These are phyloP conservation scores for Dictyophora rubrovolvata DNA, from an alignment of 768 basidiomycete species.

Conservation along the genomic window DNA sequence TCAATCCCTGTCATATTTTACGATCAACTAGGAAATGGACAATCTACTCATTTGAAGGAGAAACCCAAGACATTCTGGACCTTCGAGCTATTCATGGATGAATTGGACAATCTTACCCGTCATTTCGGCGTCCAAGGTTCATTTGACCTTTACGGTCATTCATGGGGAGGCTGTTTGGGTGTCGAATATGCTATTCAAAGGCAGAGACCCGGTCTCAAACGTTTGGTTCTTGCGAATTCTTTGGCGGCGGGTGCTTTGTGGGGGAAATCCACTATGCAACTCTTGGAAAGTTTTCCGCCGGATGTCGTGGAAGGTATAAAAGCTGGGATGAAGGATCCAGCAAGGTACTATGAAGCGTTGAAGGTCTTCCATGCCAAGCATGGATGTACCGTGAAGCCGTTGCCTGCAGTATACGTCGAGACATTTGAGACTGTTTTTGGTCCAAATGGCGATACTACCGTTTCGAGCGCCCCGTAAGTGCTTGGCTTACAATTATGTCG, in stretches of 20 bases:
- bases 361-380: constrained; percentile 5
- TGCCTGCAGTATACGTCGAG: not conserved
- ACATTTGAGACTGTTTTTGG: not conserved
- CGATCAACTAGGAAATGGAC: constrained; percentile 11
- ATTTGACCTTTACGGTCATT: constrained; percentile 7
- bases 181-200: constrained; percentile 1
- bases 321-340: constrained; percentile 1
- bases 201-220: constrained; percentile 1
- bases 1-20: constrained; percentile 8
- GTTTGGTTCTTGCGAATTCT: not conserved
- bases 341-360: not conserved
- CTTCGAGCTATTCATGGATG: constrained; percentile 8
- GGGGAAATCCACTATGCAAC: not conserved
- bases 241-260: constrained; percentile 1
- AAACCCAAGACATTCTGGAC: constrained; percentile 9
- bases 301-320: constrained; percentile 5
- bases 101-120: constrained; percentile 7
- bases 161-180: constrained; percentile 9
- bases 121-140: constrained; percentile 2
- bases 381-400: not conserved
- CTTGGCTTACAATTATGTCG: not conserved
- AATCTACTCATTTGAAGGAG: constrained; percentile 8
- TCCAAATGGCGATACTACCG: constrained; percentile 3
- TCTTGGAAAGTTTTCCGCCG: not conserved
- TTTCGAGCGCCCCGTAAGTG: constrained; percentile 3